Evolutionary conservation across 768 basidiomycete species (phyloP), one percentile per base, ranked within the genome.

Genomic region (Russula virescens): DNA sequence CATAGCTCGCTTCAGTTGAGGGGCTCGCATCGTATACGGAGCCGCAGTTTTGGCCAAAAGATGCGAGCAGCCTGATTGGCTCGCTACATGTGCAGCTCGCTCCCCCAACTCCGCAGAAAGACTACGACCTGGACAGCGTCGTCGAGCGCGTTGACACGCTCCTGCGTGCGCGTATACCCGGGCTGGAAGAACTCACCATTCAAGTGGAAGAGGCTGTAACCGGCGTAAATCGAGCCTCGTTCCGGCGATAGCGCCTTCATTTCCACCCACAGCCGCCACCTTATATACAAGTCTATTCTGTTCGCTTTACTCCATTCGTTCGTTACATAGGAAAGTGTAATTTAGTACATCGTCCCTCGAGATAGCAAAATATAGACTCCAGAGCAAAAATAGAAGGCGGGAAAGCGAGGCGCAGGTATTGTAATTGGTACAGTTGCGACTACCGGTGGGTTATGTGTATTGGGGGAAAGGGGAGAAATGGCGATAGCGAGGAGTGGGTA

Each of bases 21-120:
- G 95, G 93, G 3, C 77, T 99, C 4, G 83, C 81, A 2, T 90
- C 90, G 2, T 96, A 89, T 74, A 84, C 84, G 3, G 79, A 81
- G 0, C 85, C 95, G 0, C 83, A 92, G 26, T 97, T 99, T 74
- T 98, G 97, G 97, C 94, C 94, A 0, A 94, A 96, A 74, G 95
- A 98, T 73, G 83, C 91, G 5, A 80, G 83, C 3, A 86, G 83
- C 49, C 72, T 97, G 43, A 85, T 98, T 68, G 97, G 96, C 25
- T 93, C 92, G 8, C 92, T 98, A 59, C 93, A 91, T 71, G 84
- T 99, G 53, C 91, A 92, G 67, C 80, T 99, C n/a, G 79, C 60
- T 1, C 52, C 56, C 7, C 60, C 53, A 3, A 48, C 53, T 45
- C 72, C 53, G 18, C 74, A 76, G 23, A 75, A 75, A 46, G 81